Conservation (phyloP, 257 asterid genomes). For the Capsicum baccatum region DNA sequence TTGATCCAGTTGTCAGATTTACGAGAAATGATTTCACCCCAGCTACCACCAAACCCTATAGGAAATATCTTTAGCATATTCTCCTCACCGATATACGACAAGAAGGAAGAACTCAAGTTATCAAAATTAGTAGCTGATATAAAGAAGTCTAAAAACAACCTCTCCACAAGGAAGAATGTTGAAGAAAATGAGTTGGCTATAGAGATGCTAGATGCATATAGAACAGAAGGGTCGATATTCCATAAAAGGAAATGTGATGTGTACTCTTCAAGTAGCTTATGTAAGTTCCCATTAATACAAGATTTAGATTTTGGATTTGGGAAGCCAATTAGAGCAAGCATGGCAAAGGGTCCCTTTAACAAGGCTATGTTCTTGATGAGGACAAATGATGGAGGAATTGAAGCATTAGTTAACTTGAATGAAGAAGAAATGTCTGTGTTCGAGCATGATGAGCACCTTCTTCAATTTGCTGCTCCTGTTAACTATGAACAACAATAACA, state of each 20-base stretch:
- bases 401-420: not conserved
- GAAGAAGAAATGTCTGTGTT: not conserved
- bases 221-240: not conserved
- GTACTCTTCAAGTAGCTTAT: not conserved
- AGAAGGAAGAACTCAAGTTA: not conserved
- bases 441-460: not conserved
- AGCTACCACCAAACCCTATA: not conserved
- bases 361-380: not conserved
- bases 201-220: no score
- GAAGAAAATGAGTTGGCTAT: no score
- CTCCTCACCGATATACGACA: not conserved
- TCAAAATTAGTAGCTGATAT: not conserved
- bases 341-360: not conserved
- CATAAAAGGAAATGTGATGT: not conserved
- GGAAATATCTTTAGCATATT: not conserved
- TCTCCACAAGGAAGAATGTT: not conserved
- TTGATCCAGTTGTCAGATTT: not conserved
- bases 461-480: not conserved
- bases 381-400: not conserved
- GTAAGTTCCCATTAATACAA: not conserved
- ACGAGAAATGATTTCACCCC: not conserved
- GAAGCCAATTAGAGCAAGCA: not conserved
- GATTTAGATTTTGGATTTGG: slow-evolving; percentile 31
- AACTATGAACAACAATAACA: not conserved
- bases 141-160: not conserved